A percentile compares a stretch with the other conserved stretches of the same genome.
These are phyloP conservation scores for Phaeolepiota aurea DNA, from an alignment of 768 basidiomycete genomes.

Conservation along the genomic window DNA sequence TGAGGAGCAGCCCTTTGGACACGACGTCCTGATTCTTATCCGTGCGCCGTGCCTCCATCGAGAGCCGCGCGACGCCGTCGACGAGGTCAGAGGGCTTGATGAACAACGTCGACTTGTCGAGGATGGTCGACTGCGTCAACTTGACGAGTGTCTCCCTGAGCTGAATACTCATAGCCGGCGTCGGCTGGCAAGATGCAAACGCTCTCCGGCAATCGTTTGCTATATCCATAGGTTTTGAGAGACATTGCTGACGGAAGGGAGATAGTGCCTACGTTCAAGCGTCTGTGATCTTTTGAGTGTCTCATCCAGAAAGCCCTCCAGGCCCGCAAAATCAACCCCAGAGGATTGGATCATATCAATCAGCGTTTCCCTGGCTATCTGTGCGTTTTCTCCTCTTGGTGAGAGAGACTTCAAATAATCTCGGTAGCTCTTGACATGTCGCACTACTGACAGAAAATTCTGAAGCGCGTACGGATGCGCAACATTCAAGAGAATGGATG, in stretches of 20 bases:
- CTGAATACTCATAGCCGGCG: conserved; percentile 30
- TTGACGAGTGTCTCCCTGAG: conserved; percentile 36
- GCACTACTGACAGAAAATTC: conserved; percentile 39
- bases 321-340: conserved; percentile 47
- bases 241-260: neutral
- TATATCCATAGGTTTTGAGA: conserved; percentile 19
- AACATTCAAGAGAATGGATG: conserved; percentile 46
- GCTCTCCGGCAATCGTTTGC: conserved; percentile 42
- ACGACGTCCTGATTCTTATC: conserved; percentile 50
- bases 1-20: conserved; percentile 46
- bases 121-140: conserved; percentile 37
- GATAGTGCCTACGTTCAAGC: conserved; percentile 22
- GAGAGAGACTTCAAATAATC: conserved; percentile 41
- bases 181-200: conserved; percentile 54
- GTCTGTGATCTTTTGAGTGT: conserved; percentile 21
- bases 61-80: conserved; percentile 44
- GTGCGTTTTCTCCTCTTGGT: conserved; percentile 52
- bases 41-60: conserved; percentile 23
- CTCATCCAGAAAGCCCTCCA: conserved; percentile 40
- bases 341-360: conserved; percentile 57
- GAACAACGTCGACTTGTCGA: conserved; percentile 63
- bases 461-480: conserved; percentile 53
- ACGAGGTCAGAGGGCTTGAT: conserved; percentile 67
- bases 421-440: conserved; percentile 53
- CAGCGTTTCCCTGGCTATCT: conserved; percentile 55